phyloP scores from a whole-genome alignment of 768 basidiomycete genomes.

The Cubamyces lactineus region DNA sequence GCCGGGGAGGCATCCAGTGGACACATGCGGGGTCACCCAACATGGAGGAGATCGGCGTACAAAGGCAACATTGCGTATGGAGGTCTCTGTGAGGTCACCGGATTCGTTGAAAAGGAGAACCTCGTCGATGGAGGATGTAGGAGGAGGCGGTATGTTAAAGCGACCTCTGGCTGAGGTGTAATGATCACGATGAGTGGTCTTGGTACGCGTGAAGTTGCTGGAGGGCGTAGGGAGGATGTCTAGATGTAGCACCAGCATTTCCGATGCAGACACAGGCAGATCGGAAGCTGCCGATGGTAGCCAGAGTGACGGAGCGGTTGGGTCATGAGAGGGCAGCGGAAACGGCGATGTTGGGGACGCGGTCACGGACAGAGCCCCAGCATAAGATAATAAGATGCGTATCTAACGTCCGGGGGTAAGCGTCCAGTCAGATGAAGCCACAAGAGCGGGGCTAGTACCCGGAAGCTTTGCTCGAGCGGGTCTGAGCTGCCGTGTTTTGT shows the following conservation, averaged over 20 bases:
- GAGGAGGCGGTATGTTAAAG: conserved; percentile 45
- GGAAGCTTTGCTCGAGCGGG: background rate
- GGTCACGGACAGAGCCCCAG: conserved; percentile 24
- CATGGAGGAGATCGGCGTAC: conserved; percentile 42
- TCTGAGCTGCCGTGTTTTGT: too few species aligned
- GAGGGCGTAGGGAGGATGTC: conserved; percentile 58
- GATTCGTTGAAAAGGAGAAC: conserved; percentile 64
- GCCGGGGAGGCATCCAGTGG: conserved; percentile 72
- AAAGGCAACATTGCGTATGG: conserved; percentile 74
- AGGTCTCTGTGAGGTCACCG: conserved; percentile 60
- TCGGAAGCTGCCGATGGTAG: conserved; percentile 4
- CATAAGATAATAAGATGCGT: conserved; percentile 14
- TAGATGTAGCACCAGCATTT: conserved; percentile 51
- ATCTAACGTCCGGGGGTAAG: conserved; percentile 14
- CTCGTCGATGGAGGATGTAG: conserved; percentile 42
- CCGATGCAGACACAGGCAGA: conserved; percentile 5
- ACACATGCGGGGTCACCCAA: conserved; percentile 70
- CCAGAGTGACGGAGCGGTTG: conserved; percentile 32
- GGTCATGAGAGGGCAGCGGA: conserved; percentile 12
- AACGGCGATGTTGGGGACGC: conserved; percentile 20
- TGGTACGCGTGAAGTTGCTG: conserved; percentile 64
- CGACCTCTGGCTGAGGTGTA: conserved; percentile 71
- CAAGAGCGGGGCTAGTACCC: conserved; percentile 1
- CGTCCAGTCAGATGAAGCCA: background rate
- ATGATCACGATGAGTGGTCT: conserved; percentile 64